phyloP scores from a whole-genome alignment of 1,284 basidiomycete genomes.

The Trichosporon faecale region DNA sequence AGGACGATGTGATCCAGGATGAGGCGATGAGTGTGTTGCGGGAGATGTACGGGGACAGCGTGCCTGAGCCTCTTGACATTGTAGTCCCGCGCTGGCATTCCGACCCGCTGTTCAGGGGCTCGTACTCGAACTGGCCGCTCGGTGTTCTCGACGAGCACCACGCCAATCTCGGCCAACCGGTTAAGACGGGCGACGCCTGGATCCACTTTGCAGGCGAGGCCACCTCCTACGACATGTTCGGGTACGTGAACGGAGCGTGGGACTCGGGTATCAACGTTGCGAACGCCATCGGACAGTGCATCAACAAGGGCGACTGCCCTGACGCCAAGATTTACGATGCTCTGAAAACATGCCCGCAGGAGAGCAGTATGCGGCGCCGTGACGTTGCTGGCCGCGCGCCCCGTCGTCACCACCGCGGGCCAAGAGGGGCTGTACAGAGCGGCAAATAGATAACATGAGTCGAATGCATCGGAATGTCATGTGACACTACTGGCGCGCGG shows the following conservation, averaged over 20 bases:
- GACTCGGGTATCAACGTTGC: conserved; percentile 21
- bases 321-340: conserved; percentile 14
- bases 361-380: background rate
- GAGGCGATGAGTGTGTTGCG: conserved; percentile 61
- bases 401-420: background rate
- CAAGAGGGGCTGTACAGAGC: no score
- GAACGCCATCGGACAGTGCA: conserved; percentile 11
- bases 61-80: conserved; percentile 60
- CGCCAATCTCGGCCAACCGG: conserved; percentile 27
- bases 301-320: conserved; percentile 9
- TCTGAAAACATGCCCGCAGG: conserved; percentile 13
- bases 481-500: background rate
- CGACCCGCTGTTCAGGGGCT: conserved; percentile 62
- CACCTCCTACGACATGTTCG: conserved; percentile 20
- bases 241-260: conserved; percentile 29
- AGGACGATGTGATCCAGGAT: conserved; percentile 55
- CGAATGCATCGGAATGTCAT: background rate
- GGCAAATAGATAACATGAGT: background rate
- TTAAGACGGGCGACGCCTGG: conserved; percentile 13
- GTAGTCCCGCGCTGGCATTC: conserved; percentile 60
- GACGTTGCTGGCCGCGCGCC: background rate
- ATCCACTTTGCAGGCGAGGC: conserved; percentile 28
- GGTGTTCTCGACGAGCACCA: conserved; percentile 31
- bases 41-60: conserved; percentile 58
- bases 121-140: conserved; percentile 66